Conservation (phyloP, 2,329 filamentous ascomycete species). For the Penicillium sp. region DNA sequence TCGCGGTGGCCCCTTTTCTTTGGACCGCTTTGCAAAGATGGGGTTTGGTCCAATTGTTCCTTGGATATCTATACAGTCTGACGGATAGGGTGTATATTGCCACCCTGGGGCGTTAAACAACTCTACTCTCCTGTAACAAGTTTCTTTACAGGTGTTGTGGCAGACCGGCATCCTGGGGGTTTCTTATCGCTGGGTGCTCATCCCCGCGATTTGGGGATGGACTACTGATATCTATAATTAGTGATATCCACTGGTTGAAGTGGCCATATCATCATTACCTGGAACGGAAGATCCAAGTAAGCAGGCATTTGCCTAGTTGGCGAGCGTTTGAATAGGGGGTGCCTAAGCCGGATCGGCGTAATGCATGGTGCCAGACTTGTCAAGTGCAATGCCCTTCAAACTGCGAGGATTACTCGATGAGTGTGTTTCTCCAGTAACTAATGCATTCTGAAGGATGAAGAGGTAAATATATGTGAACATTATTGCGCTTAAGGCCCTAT, state of each 20-base stretch:
- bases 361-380: slow-evolving; percentile 12
- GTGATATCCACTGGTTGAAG: neutral
- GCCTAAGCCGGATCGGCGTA: slow-evolving; percentile 17
- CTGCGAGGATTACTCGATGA: neutral
- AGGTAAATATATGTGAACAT: neutral
- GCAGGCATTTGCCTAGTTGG: slow-evolving; percentile 1
- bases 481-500: neutral
- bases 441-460: slow-evolving; percentile 7
- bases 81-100: neutral
- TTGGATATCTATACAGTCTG: neutral
- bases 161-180: slow-evolving; percentile 7
- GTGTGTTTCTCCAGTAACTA: neutral
- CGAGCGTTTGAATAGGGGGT: slow-evolving; percentile 5
- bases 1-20: neutral
- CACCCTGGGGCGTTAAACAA: neutral
- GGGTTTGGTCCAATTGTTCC: slow-evolving; percentile 1
- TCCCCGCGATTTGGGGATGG: slow-evolving; percentile 4
- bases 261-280: too few species aligned
- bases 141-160: slow-evolving; percentile 1
- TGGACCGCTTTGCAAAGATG: slow-evolving; percentile 3
- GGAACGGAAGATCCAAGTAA: neutral
- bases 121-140: neutral
- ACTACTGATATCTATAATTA: slow-evolving; percentile 2
- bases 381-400: slow-evolving; percentile 5
- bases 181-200: slow-evolving; percentile 1